Evolutionary conservation across 2,329 filamentous ascomycete genomes (phyloP), one percentile per base, ranked within the genome.

Genomic region (Pseudocercospora eumusae): DNA sequence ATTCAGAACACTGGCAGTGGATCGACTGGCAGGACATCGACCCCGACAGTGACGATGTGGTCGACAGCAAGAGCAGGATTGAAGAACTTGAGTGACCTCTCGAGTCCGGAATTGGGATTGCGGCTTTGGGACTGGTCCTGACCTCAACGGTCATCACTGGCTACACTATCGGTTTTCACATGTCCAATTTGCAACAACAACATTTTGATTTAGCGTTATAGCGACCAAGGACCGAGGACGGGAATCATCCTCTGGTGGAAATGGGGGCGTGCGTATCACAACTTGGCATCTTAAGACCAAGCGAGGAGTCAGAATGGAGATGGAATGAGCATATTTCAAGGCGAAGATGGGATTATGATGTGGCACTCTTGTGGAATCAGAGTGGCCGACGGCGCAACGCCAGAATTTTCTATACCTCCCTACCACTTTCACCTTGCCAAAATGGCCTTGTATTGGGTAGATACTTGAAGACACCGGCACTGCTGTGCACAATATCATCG

Each of bases 1-100:
- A 69, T 27, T 62, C 63, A 2, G 71, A 73, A 49, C 57, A 70
- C 20, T 73, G 73, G 72, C 66, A 73, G 57, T 73, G 71, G 71
- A 66, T 71, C 27, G 72, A 74, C 33, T 69, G 69, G 71, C 64
- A 65, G 2, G 68, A 66, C 5, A 25, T 63, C 10, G 60, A 62
- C 23, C 36, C 59, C 42, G 62, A 66, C 18, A 59, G 56, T n/a
- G 62, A 64, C 23, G 59, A 62, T 7, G 25, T 9, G 25, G 28
- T 20, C 40, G 60, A 28, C 55, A 62, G 20, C 18, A 36, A 33
- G 27, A 59, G 27, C n/a, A 50, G 60, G 23, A 40, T 59, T 15
- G 60, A 62, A 55, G 40, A 61, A 23, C 10, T 55, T 36, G 62
- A 58, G 23, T 64, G 57, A 60, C 25, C 31, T 40, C 15, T 8